phyloP scores from a whole-genome alignment of 805 yeast genomes.

The Pichia exigua region DNA sequence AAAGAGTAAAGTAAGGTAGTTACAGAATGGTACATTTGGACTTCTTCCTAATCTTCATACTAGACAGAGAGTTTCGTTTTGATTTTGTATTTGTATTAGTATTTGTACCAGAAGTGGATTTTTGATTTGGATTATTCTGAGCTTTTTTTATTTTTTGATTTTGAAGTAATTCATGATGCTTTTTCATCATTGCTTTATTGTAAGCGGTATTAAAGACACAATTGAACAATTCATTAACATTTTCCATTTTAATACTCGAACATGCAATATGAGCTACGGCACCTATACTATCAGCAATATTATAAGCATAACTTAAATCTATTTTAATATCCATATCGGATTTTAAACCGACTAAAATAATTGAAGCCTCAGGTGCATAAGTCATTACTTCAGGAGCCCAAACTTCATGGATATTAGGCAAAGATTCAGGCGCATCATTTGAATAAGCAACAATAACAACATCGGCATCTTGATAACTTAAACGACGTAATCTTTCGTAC shows the following conservation, averaged over 20 bases:
- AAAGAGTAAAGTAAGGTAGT: background rate
- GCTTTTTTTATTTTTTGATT: background rate
- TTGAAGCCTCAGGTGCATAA: slow-evolving; percentile 75
- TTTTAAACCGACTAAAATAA: slow-evolving; percentile 76
- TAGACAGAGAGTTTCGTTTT: background rate
- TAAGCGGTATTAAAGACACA: slow-evolving; percentile 32
- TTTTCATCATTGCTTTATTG: slow-evolving; percentile 13
- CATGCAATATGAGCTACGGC: slow-evolving; percentile 73
- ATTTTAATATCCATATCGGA: slow-evolving; percentile 47
- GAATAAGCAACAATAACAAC: slow-evolving; percentile 70
- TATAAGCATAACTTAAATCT: slow-evolving; percentile 19
- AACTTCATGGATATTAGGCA: slow-evolving; percentile 65
- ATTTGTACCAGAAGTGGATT: background rate
- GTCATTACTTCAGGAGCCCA: slow-evolving; percentile 87
- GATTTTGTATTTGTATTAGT: background rate
- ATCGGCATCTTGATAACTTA: slow-evolving; percentile 80
- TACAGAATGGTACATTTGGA: slow-evolving; percentile 6
- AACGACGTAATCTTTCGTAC: slow-evolving; percentile 79
- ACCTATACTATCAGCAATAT: slow-evolving; percentile 38
- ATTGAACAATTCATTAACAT: slow-evolving; percentile 62
- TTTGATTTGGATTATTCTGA: background rate
- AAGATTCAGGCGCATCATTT: slow-evolving; percentile 50
- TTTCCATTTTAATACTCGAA: slow-evolving; percentile 64
- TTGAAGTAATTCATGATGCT: background rate
- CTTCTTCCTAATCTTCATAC: background rate